Evolutionary conservation across 768 basidiomycete genomes (phyloP).

Genomic region (Lactifluus hygrophoroides): DNA sequence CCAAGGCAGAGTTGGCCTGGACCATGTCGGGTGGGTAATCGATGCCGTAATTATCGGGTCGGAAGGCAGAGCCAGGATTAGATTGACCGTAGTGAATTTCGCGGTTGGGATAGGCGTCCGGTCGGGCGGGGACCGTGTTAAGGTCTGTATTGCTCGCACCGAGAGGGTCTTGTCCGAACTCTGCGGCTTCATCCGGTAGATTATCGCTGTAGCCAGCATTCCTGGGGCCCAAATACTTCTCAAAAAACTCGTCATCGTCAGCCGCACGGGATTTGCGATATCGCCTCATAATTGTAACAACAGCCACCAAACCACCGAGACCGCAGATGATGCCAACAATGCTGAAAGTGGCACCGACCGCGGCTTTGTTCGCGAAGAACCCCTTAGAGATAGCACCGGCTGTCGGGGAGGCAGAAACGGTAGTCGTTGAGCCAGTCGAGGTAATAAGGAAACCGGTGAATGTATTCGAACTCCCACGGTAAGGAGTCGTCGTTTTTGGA

Average conservation of each 20-base stretch:
- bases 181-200: neutral
- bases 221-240: constrained; percentile 3
- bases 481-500: neutral
- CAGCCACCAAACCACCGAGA: neutral
- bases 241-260: constrained; percentile 7
- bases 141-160: neutral
- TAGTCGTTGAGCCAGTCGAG: neutral
- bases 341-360: constrained; percentile 23
- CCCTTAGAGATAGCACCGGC: neutral
- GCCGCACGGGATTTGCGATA: neutral
- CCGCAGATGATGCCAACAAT: constrained; percentile 18
- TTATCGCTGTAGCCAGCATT: neutral
- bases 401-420: neutral
- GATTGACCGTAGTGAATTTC: constrained; percentile 10
- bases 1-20: neutral
- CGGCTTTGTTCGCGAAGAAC: constrained; percentile 16
- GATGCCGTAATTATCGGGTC: constrained; percentile 13
- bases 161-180: constrained; percentile 8
- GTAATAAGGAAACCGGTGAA: neutral
- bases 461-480: neutral
- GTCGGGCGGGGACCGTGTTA: neutral
- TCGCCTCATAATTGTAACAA: neutral
- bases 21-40: constrained; percentile 5
- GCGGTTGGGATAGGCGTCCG: constrained; percentile 18
- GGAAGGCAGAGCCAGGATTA: neutral